Evolutionary conservation across 2,329 filamentous ascomycete species (phyloP).

Genomic region (Onygena corvina): DNA sequence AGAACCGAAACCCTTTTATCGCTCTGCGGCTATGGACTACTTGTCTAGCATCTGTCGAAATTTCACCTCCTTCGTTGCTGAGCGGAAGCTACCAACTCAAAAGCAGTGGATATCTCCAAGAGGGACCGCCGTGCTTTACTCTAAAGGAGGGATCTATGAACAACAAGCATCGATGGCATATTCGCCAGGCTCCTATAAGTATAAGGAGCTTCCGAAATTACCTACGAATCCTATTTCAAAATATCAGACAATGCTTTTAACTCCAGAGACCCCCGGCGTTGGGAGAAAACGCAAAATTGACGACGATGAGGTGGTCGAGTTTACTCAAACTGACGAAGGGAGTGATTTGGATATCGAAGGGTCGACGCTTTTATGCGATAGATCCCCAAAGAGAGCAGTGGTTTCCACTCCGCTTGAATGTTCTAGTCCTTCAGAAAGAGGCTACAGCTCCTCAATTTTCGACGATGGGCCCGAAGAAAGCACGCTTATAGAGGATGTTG

Average conservation of each 20-base stretch:
- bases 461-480: constrained; percentile 8
- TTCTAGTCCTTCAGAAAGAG: neutral
- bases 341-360: neutral
- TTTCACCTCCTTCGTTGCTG: neutral
- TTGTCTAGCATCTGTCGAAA: constrained; percentile 1
- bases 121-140: neutral
- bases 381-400: neutral
- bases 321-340: neutral
- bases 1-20: neutral
- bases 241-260: neutral
- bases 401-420: neutral
- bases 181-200: neutral
- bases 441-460: neutral
- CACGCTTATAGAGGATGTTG: neutral
- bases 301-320: neutral
- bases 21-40: neutral
- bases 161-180: neutral
- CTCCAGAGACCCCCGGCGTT: neutral
- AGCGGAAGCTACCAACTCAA: neutral
- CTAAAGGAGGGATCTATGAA: neutral
- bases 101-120: neutral
- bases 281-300: neutral
- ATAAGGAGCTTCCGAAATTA: neutral
- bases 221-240: no score
- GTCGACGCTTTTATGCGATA: neutral